A percentile compares a stretch with the other conserved stretches of the same genome.
phyloP scores from a whole-genome alignment of 805 yeast species.

The Wickerhamomyces bovis region DNA sequence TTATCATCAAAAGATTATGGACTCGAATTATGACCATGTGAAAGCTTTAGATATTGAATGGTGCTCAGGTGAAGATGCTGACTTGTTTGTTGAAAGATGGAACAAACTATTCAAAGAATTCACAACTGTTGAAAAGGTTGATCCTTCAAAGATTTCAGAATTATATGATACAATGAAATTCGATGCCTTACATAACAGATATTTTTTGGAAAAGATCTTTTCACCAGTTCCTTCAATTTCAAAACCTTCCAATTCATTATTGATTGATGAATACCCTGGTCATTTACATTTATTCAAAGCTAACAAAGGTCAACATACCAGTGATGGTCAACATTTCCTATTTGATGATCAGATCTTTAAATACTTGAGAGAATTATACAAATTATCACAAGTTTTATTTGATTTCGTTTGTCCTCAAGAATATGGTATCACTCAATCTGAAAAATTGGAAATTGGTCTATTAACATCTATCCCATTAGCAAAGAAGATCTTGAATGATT shows the following conservation, averaged over 20 bases:
- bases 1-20: constrained; percentile 80
- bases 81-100: constrained; percentile 91
- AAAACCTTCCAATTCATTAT: constrained; percentile 22
- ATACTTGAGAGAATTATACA: constrained; percentile 78
- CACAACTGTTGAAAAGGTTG: constrained; percentile 88
- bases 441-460: constrained; percentile 92
- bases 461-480: constrained; percentile 92
- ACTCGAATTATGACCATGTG: constrained; percentile 62
- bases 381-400: constrained; percentile 86
- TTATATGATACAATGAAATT: constrained; percentile 97
- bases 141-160: constrained; percentile 95
- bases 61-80: constrained; percentile 97
- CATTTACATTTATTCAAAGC: constrained; percentile 22
- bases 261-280: constrained; percentile 25
- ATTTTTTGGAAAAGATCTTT: constrained; percentile 78
- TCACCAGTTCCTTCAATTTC: constrained; percentile 48
- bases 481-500: constrained; percentile 75
- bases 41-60: constrained; percentile 69
- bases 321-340: constrained; percentile 33
- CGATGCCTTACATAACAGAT: constrained; percentile 93
- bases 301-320: constrained; percentile 10
- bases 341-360: constrained; percentile 80
- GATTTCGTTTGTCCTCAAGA: constrained; percentile 99
- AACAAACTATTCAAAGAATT: constrained; percentile 92
- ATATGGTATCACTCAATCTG: constrained; percentile 93